phyloP scores from a whole-genome alignment of 768 basidiomycete genomes.

The Collybia mongolica region DNA sequence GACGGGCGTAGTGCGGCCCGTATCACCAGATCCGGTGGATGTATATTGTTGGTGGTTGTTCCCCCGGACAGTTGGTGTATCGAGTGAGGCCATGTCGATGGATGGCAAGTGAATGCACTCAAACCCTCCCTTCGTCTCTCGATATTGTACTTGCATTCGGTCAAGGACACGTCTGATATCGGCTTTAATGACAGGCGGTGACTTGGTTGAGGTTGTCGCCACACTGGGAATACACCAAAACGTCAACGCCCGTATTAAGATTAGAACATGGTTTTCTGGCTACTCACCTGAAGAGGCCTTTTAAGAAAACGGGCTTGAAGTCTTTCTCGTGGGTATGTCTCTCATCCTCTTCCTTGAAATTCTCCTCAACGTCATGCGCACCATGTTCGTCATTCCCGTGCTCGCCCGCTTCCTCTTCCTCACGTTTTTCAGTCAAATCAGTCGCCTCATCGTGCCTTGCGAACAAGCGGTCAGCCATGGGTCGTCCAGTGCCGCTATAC shows the following conservation, averaged over 20 bases:
- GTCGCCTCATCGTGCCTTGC: conserved; percentile 46
- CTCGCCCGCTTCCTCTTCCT: conserved; percentile 31
- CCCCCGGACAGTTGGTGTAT: conserved; percentile 27
- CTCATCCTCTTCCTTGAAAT: conserved; percentile 48
- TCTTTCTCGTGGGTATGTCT: conserved; percentile 61
- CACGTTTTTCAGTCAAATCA: conserved; percentile 43
- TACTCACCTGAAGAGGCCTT: conserved; percentile 88
- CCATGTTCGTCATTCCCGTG: conserved; percentile 21
- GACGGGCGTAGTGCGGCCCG: conserved; percentile 26
- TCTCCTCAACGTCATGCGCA: conserved; percentile 35
- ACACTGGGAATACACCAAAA: conserved; percentile 52
- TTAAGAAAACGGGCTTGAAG: conserved; percentile 93
- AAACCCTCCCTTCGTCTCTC: conserved; percentile 87
- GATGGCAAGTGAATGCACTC: conserved; percentile 96
- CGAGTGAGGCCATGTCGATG: conserved; percentile 83
- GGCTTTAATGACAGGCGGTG: conserved; percentile 73
- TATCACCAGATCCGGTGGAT: conserved; percentile 53
- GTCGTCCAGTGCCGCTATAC: conserved; percentile 37
- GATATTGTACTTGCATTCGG: conserved; percentile 93
- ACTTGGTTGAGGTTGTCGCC: conserved; percentile 91
- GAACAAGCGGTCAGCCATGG: conserved; percentile 49
- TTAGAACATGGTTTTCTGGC: conserved; percentile 5
- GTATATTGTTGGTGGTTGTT: conserved; percentile 34
- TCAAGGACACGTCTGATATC: conserved; percentile 89
- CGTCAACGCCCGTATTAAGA: conserved; percentile 2